These are phyloP conservation scores for Gossypium gossypioides DNA, from an alignment of 441 rosid genomes.

Conservation along the genomic window DNA sequence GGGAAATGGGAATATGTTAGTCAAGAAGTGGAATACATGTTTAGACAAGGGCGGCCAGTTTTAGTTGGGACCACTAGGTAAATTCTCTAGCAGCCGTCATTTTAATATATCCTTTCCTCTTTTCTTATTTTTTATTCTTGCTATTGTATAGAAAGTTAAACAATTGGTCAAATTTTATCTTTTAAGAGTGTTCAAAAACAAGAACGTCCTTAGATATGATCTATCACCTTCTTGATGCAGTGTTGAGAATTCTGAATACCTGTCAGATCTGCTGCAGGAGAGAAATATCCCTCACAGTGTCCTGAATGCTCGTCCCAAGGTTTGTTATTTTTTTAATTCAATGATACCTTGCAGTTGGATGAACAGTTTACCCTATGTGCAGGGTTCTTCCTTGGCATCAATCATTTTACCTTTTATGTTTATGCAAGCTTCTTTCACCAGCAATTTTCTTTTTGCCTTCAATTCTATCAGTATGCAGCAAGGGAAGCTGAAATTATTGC, in stretches of 20 bases:
- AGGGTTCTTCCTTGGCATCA: background rate
- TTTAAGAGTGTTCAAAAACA: background rate
- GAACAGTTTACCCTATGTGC: slow-evolving; percentile 3
- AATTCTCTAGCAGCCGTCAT: slow-evolving; percentile 8
- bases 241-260: slow-evolving; percentile 84
- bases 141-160: background rate
- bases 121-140: background rate
- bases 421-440: slow-evolving; percentile 10
- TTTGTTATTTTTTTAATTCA: slow-evolving; percentile 21
- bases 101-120: background rate
- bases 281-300: slow-evolving; percentile 82
- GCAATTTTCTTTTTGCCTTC: slow-evolving; percentile 1
- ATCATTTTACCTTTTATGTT: background rate
- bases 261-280: slow-evolving; percentile 80
- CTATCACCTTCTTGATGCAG: slow-evolving; percentile 40
- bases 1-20: slow-evolving; percentile 89
- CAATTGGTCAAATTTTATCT: background rate
- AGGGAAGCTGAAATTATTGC: slow-evolving; percentile 90
- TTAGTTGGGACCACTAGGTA: slow-evolving; percentile 96
- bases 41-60: slow-evolving; percentile 87
- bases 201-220: slow-evolving; percentile 8
- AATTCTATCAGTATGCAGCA: slow-evolving; percentile 68
- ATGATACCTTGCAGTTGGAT: slow-evolving; percentile 4
- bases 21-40: slow-evolving; percentile 85
- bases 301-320: slow-evolving; percentile 95